Percentiles rank a stretch among this genome's conserved stretches.
Evolutionary conservation across 2,329 filamentous ascomycete genomes (phyloP).

Genomic region (Phyllosticta citriasiana): DNA sequence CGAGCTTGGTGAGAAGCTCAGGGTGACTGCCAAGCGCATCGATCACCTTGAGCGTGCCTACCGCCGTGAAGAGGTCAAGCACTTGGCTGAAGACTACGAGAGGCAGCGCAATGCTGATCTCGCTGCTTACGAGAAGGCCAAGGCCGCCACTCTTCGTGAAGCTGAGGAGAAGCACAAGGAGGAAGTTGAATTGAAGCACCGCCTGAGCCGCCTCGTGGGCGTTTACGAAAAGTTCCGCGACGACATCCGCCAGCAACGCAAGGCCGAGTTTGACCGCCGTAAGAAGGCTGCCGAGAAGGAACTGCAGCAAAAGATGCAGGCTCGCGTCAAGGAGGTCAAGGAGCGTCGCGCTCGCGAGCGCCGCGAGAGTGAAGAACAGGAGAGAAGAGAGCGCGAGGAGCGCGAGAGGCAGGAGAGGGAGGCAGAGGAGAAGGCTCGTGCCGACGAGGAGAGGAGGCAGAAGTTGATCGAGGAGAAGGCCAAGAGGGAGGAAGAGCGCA

Average conservation of each 20-base stretch:
- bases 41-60: slow-evolving; percentile 96
- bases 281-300: slow-evolving; percentile 86
- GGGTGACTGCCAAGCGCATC: slow-evolving; percentile 87
- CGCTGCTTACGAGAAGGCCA: slow-evolving; percentile 69
- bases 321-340: slow-evolving; percentile 78
- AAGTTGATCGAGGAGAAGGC: slow-evolving; percentile 62
- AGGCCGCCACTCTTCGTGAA: slow-evolving; percentile 67
- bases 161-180: slow-evolving; percentile 83
- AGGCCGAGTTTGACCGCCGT: slow-evolving; percentile 92
- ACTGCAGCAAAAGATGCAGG: slow-evolving; percentile 80
- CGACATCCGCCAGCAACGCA: slow-evolving; percentile 74
- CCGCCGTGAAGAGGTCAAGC: slow-evolving; percentile 90
- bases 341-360: slow-evolving; percentile 76
- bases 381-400: slow-evolving; percentile 68
- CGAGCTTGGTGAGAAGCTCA: slow-evolving; percentile 80
- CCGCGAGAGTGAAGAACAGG: slow-evolving; percentile 73
- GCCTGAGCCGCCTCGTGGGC: slow-evolving; percentile 75
- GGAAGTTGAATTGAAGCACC: slow-evolving; percentile 86
- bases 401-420: slow-evolving; percentile 73
- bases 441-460: slow-evolving; percentile 69
- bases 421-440: slow-evolving; percentile 72
- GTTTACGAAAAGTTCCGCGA: slow-evolving; percentile 75
- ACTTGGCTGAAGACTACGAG: slow-evolving; percentile 76
- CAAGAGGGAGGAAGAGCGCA: slow-evolving; percentile 48
- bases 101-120: slow-evolving; percentile 69